Evolutionary conservation across 805 yeast species (phyloP).

Genomic region (Ogataea zsoltii): DNA sequence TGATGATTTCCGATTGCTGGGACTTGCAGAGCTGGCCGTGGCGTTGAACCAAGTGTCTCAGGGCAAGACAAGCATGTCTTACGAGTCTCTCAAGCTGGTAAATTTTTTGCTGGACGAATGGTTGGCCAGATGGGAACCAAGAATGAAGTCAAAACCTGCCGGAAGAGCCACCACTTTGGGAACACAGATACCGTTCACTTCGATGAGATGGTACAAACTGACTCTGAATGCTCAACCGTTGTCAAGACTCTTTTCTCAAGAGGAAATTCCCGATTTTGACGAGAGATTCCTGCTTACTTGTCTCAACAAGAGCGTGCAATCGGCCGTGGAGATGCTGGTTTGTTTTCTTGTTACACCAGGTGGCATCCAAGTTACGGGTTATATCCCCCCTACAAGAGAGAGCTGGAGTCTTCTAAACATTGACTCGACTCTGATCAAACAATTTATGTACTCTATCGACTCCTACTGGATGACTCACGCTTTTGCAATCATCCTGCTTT

Average conservation of each 20-base stretch:
- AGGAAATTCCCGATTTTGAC: constrained; percentile 5
- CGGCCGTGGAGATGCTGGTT: constrained; percentile 20
- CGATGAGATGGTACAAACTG: constrained; percentile 22
- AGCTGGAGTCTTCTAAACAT: constrained; percentile 11
- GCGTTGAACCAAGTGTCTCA: constrained; percentile 13
- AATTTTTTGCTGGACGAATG: constrained; percentile 20
- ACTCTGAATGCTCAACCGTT: constrained; percentile 14
- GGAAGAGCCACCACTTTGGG: neutral
- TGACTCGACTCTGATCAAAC: constrained; percentile 2
- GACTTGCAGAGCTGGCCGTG: constrained; percentile 19
- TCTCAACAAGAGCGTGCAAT: constrained; percentile 17
- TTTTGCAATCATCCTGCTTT: constrained; percentile 18
- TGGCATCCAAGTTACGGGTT: constrained; percentile 10
- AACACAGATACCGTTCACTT: constrained; percentile 21
- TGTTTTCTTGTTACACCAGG: constrained; percentile 14
- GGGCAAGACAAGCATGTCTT: neutral
- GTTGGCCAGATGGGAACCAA: constrained; percentile 15
- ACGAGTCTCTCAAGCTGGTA: constrained; percentile 9
- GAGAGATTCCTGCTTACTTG: constrained; percentile 15
- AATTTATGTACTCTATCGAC: constrained; percentile 16
- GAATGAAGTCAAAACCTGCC: constrained; percentile 1
- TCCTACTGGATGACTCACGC: constrained; percentile 26
- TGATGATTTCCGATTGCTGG: constrained; percentile 17
- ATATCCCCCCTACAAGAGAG: constrained; percentile 13
- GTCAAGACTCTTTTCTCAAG: constrained; percentile 11